phyloP scores from a whole-genome alignment of 2,329 filamentous ascomycete genomes.

The Lecanicillium sp. region DNA sequence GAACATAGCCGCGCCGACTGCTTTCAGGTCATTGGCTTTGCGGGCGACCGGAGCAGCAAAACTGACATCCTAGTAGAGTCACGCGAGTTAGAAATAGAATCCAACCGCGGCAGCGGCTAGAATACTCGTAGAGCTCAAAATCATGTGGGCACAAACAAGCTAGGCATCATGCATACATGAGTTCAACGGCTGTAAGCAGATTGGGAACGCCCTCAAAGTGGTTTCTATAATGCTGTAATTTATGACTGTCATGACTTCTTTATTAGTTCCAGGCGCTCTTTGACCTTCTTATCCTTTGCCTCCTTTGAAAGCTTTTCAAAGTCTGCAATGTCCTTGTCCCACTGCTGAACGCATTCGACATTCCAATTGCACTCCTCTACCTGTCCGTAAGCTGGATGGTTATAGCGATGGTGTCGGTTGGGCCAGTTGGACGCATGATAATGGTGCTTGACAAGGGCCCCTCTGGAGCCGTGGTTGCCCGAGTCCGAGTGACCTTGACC shows the following conservation, averaged over 20 bases:
- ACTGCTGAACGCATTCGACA: constrained; percentile 51
- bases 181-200: no score
- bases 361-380: constrained; percentile 67
- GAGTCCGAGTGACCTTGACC: constrained; percentile 67
- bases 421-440: constrained; percentile 71
- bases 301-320: constrained; percentile 51
- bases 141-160: no score
- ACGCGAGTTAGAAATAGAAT: no score
- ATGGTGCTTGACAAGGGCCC: constrained; percentile 63
- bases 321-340: constrained; percentile 55
- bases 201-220: no score
- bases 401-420: constrained; percentile 54
- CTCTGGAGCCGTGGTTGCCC: constrained; percentile 57
- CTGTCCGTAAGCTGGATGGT: constrained; percentile 60
- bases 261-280: constrained; percentile 18
- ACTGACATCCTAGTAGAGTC: no score
- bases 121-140: no score
- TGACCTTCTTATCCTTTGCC: constrained; percentile 45
- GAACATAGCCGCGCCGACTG: no score
- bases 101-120: no score
- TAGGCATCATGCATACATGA: no score
- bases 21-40: no score
- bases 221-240: no score
- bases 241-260: background rate
- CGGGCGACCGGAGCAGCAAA: no score